Evolutionary conservation across 371 early-diverging fungal genomes (phyloP).

Genomic region (Saksenaea oblongispora): DNA sequence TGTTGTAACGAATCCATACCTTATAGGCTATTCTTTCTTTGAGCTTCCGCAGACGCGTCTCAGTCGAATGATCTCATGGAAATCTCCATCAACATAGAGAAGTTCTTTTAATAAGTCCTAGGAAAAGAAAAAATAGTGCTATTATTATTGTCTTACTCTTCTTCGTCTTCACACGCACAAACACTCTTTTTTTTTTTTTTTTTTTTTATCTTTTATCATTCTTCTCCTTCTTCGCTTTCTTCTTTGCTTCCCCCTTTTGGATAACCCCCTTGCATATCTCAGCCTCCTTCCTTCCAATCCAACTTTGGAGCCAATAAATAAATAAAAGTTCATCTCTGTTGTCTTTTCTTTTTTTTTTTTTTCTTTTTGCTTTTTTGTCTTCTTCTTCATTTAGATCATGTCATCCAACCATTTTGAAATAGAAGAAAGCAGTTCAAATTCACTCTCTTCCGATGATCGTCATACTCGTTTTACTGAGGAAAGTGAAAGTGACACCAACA

Average conservation of each 20-base stretch:
- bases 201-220: background rate
- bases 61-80: constrained; percentile 22
- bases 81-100: constrained; percentile 5
- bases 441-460: background rate
- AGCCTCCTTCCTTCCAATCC: constrained; percentile 12
- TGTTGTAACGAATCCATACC: background rate
- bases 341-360: constrained; percentile 12
- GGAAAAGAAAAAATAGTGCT: background rate
- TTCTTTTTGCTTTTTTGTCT: constrained; percentile 13
- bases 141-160: background rate
- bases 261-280: constrained; percentile 12
- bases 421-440: background rate
- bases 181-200: no score
- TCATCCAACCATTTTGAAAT: constrained; percentile 1
- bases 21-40: constrained; percentile 29
- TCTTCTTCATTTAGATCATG: constrained; percentile 5
- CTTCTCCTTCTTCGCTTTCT: background rate
- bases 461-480: background rate
- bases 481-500: background rate
- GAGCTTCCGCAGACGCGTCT: constrained; percentile 24
- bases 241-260: background rate
- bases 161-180: no score
- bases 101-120: background rate
- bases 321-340: constrained; percentile 7
- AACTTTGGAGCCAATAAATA: constrained; percentile 8